Evolutionary conservation across 1,139 yeast species (phyloP), one percentile per base, ranked within the genome.

Genomic region (Wickerhamomyces sp.): DNA sequence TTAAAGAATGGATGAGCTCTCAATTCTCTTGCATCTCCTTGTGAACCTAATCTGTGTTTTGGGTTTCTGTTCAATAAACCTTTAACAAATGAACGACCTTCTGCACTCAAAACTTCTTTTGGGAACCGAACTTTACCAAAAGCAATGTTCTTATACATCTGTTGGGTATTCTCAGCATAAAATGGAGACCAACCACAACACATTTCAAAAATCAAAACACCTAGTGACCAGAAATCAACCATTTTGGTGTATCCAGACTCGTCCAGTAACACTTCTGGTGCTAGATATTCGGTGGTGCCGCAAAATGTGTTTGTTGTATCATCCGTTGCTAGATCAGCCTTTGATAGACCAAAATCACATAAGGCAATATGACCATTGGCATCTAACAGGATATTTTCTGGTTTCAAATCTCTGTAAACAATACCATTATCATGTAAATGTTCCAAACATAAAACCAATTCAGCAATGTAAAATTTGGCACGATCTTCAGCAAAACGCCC

Each of bases 171-270:
- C 53, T 91, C 97, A 37, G 98, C 98, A 62, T 89, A 91, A 65
- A 93, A 93, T 45, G 99, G 99, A n/a, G 96, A 86, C 98, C 98
- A 93, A 37, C 99, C 99, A 69, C 98, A 93, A 66, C 97, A 84
- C 93, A 85, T 84, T 66, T 85, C 94, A 64, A 85, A 85, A 39
- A 85, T 84, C 49, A 85, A 70, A 9, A 85, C 93, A 50, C 94
- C 94, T 48, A 85, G 68, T 2, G 91, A 83, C 94, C 94, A 85
- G 57, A 84, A 85, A 65, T 85, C 94, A 58, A 85, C 93, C 93
- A 84, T 84, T 61, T 84, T 84, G 34, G 93, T 84, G 64, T 85
- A 85, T 32, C 94, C 94, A 34, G 84, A 72, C 65, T 93, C 98
- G 65, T 85, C 93, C 43, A 85, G 68, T 51, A 85, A 69, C 14